Evolutionary conservation across 306 rosid genomes (phyloP), one percentile per base, ranked within the genome.

Genomic region (Dryas drummondii): DNA sequence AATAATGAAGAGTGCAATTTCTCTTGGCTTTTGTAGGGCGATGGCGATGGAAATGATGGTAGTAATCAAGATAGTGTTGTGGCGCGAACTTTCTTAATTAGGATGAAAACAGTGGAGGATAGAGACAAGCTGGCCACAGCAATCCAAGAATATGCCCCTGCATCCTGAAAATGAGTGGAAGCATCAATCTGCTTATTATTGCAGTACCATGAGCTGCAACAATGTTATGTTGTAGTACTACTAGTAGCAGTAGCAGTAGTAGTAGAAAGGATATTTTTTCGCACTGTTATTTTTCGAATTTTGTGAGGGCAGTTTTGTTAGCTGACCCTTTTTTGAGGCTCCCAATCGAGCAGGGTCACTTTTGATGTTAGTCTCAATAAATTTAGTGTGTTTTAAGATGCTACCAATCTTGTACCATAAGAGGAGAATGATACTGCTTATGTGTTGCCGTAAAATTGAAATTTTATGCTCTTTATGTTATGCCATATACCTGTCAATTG

Each of bases 81-180:
- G 68, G 92, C 98, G 9, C 97, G 90, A 2, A 96, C 99, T 19
- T 96, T 87, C 85, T 88, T 90, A 85, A 87, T 96, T 71, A 87
- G 96, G 77, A 77, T 88, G 87, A 96, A 89, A 81, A 85, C 99
- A 0, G 98, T 80, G 77, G 99, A 90, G 48, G 99, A 92, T 82
- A 84, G 97, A 72, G 79, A 87, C 69, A 89, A 90, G 73, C 87
- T 96, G 70, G 90, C 93, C 22, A 79, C 92, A 47, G 92, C 89
- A 12, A 92, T 96, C 83, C 90, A 89, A 92, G 97, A 92, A 65
- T 89, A 86, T 80, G 91, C 99, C 50, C 99, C 99, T 1, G 80
- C 80, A 40, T 82, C 93, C 45, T 90, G 86, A 90, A 68, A 68
- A 44, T 2, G 55, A 60, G 72, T 41, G 26, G 12, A 37, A 70